phyloP scores from a whole-genome alignment of 345 rosid species.

The Microcos paniculata region DNA sequence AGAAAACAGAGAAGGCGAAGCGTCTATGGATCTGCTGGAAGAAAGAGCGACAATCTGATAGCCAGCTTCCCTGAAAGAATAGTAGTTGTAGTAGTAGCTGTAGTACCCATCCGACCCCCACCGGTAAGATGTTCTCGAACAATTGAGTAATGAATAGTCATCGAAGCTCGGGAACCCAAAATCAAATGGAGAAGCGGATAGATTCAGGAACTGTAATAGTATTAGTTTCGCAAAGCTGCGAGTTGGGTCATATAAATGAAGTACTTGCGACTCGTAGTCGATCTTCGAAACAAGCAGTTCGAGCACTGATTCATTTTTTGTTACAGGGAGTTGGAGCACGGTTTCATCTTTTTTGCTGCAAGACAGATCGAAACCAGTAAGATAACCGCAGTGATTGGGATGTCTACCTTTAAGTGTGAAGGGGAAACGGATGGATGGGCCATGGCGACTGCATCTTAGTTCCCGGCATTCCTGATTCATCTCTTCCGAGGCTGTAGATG shows the following conservation, averaged over 20 bases:
- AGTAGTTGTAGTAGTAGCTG: no score
- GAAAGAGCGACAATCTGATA: background rate
- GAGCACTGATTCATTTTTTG: no score
- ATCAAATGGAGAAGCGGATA: conserved; percentile 8
- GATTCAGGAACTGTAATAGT: background rate
- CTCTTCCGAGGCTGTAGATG: background rate
- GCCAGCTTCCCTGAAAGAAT: background rate
- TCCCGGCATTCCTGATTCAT: background rate
- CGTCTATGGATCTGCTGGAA: background rate
- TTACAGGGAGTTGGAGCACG: conserved; percentile 22
- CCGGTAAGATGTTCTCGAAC: background rate
- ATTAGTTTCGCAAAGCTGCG: conserved; percentile 7
- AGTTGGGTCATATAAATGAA: conserved; percentile 18
- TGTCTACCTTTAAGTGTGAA: conserved; percentile 20
- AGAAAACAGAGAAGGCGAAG: background rate
- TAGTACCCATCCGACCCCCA: background rate
- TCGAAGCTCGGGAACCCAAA: background rate
- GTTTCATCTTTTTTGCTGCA: conserved; percentile 13
- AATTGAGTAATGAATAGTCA: conserved; percentile 3
- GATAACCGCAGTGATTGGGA: conserved; percentile 21
- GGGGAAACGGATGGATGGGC: conserved; percentile 28
- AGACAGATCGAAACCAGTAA: conserved; percentile 20
- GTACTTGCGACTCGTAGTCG: conserved; percentile 9
- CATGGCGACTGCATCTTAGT: conserved; percentile 9
- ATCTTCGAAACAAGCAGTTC: conserved; percentile 19